Evolutionary conservation across 2,329 filamentous ascomycete species (phyloP).

Genomic region (Claviceps quebecensis): DNA sequence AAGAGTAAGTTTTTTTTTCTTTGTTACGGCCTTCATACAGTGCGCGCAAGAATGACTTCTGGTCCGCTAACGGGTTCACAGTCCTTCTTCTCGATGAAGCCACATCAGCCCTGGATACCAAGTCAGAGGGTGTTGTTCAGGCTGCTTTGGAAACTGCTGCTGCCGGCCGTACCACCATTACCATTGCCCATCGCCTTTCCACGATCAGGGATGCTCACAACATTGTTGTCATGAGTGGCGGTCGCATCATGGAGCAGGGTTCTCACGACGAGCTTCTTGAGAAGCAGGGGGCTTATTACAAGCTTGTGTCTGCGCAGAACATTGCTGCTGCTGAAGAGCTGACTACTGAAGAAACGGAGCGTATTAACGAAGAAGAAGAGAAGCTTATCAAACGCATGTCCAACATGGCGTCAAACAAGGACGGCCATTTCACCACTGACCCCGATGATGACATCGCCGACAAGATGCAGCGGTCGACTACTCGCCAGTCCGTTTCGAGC

Average conservation of each 20-base stretch:
- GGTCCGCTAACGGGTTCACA: slow-evolving; percentile 16
- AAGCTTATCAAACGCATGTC: slow-evolving; percentile 30
- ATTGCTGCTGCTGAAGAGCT: slow-evolving; percentile 50
- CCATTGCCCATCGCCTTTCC: slow-evolving; percentile 87
- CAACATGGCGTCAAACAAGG: slow-evolving; percentile 24
- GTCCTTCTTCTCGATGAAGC: slow-evolving; percentile 88
- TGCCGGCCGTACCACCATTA: slow-evolving; percentile 81
- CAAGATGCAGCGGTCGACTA: slow-evolving; percentile 41
- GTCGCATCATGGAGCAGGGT: slow-evolving; percentile 83
- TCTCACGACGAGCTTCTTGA: slow-evolving; percentile 69
- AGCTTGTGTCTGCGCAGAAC: slow-evolving; percentile 76
- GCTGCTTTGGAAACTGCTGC: slow-evolving; percentile 79
- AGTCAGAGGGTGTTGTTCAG: slow-evolving; percentile 88
- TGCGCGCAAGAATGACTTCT: neutral
- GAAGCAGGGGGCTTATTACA: slow-evolving; percentile 59
- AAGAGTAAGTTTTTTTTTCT: slow-evolving; percentile 38
- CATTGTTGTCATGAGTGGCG: slow-evolving; percentile 82
- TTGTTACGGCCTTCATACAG: neutral
- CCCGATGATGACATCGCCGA: slow-evolving; percentile 47
- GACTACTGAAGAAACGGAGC: slow-evolving; percentile 35
- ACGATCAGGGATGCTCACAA: slow-evolving; percentile 92
- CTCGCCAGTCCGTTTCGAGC: slow-evolving; percentile 53
- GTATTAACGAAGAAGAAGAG: slow-evolving; percentile 35
- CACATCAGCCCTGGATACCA: slow-evolving; percentile 84
- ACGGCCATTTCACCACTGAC: slow-evolving; percentile 32